phyloP scores from a whole-genome alignment of 257 asterid genomes.

The Cynanchum wilfordii region DNA sequence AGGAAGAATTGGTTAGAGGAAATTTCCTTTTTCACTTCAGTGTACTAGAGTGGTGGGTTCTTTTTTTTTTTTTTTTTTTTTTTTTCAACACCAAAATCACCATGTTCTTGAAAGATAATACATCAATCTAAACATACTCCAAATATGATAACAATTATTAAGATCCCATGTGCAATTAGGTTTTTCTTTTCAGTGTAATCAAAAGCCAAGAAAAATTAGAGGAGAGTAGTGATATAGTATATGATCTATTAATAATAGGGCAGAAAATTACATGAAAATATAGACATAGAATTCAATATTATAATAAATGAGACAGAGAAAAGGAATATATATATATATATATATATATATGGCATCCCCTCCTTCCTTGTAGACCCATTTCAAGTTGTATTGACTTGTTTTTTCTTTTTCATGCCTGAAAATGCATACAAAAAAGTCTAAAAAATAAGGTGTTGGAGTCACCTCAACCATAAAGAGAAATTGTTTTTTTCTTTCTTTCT shows the following conservation, averaged over 20 bases:
- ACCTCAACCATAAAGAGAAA: constrained; percentile 37
- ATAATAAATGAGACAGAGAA: neutral
- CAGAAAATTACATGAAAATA: neutral
- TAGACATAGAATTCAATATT: neutral
- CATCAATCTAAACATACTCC: constrained; percentile 35
- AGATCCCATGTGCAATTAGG: constrained; percentile 45
- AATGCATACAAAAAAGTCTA: constrained; percentile 20
- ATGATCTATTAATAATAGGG: neutral
- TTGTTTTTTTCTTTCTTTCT: neutral
- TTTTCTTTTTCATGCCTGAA: constrained; percentile 21
- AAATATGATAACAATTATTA: constrained; percentile 39
- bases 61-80: neutral
- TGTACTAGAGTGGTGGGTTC: constrained; percentile 22
- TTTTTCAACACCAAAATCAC: constrained; percentile 56
- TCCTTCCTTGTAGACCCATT: neutral
- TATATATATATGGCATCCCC: neutral
- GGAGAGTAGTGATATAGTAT: neutral
- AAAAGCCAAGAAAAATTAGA: neutral
- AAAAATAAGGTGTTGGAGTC: constrained; percentile 50
- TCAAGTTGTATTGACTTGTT: constrained; percentile 10
- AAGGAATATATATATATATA: constrained; percentile 9
- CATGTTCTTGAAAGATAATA: constrained; percentile 58
- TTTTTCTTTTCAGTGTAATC: neutral
- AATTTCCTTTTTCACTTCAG: constrained; percentile 19
- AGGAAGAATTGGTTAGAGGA: constrained; percentile 11